Base-by-base conservation (phyloP, 1,139 yeast species). In the Wickerhamomyces sp. region DNA sequence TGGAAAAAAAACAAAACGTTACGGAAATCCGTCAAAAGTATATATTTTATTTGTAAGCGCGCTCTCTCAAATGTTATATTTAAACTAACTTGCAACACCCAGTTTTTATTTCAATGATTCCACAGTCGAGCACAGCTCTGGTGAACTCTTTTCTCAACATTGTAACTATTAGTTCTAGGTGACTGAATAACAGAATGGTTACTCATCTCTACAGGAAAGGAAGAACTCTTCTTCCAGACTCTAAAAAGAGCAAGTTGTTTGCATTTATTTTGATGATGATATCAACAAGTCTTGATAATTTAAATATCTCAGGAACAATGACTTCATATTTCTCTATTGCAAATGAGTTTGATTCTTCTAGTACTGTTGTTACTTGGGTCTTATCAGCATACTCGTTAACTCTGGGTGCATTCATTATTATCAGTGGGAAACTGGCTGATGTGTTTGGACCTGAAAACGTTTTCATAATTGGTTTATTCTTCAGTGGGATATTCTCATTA, bases 301-400 rank as follows among this genome's bases (percentile, higher is more conserved):
- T 62, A 2, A 60, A 55, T 33, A 47, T 59, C 10, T 40, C 62
- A 1, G 63, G 61, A 1, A 48, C 54, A 7, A 37, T 63, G 28
- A 54, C 56, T 21, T 45, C 57, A 14, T 37, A 54, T 1, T 43
- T 33, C 8, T 44, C 50, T n/a, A 50, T 63, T 18, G 51, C 57
- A 18, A 26, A 40, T 17, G 37, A 38, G 13, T 59, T 60, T 31
- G 35, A 51, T 32, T 45, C 58, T 8, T 17, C 47, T 13, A 39
- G 56, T n/a, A 43, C 61, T 5, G 27, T 28, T 6, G 60, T 59
- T 12, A 43, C 55, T 28, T 64, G 69, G 69, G 58, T 56, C 3
- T 36, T 64, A 9, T 60, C 68, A 2, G 63, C 63, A 0, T 64
- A 64, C 47, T 56, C 67, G 1, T 42, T 64, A 10, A 61, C 67